A percentile compares a stretch with the other conserved stretches of the same genome.
phyloP scores from a whole-genome alignment of 805 yeast species.

The Cyberlindnera sargentensis region DNA sequence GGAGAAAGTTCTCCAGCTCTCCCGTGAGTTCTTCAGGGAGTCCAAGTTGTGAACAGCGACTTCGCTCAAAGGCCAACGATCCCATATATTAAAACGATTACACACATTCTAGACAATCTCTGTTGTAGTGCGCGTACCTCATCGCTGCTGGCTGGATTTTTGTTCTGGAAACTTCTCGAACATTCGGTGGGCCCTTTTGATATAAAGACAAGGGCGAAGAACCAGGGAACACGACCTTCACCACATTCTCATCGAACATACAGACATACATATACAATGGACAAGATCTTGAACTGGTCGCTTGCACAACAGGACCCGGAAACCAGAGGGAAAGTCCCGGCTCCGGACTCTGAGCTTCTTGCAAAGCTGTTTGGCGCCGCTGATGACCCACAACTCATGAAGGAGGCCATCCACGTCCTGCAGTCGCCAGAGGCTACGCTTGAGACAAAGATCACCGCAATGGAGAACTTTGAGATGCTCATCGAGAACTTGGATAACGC shows the following conservation, averaged over 20 bases:
- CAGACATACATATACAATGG: conserved; percentile 43
- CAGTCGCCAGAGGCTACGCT: conserved; percentile 48
- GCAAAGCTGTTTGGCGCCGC: conserved; percentile 72
- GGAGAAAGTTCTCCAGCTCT: conserved; percentile 33
- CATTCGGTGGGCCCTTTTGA: not conserved
- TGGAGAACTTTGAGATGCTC: conserved; percentile 89
- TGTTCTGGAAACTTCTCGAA: not conserved
- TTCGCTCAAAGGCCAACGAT: not conserved
- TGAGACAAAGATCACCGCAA: conserved; percentile 65
- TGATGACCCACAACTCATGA: conserved; percentile 89
- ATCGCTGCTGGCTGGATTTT: too few relatives aligned
- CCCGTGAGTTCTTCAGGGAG: conserved; percentile 23
- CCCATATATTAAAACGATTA: not conserved
- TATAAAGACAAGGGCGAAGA: not conserved
- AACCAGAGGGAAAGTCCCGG: conserved; percentile 54
- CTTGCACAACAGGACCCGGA: conserved; percentile 69
- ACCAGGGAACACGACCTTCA: not conserved
- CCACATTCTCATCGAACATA: not conserved
- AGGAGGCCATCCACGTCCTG: conserved; percentile 59
- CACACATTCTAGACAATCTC: too few relatives aligned
- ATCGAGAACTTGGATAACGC: conserved; percentile 94
- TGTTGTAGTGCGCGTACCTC: too few relatives aligned
- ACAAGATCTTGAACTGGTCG: conserved; percentile 92
- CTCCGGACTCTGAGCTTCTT: conserved; percentile 73
- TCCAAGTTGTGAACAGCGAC: conserved; percentile 11